Conservation (phyloP, 2,329 filamentous ascomycete genomes). For the Fusarium temperatum region DNA sequence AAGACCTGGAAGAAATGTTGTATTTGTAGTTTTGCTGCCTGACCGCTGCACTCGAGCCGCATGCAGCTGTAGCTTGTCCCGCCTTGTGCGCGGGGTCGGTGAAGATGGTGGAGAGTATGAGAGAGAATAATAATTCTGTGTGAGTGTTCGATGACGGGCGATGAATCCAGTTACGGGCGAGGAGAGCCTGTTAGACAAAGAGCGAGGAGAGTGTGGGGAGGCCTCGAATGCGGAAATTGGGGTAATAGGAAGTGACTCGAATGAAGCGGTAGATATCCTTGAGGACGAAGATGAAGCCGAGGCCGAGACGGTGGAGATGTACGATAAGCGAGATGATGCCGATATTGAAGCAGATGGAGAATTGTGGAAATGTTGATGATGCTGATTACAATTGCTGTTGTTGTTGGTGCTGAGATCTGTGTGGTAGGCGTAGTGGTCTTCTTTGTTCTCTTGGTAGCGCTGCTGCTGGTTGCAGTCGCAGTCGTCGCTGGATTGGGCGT, state of each 20-base stretch:
- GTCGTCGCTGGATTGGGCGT: conserved; percentile 20
- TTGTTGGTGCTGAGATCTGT: conserved; percentile 12
- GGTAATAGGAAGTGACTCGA: conserved; percentile 31
- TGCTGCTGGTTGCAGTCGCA: conserved; percentile 9
- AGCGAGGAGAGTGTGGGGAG: conserved; percentile 17
- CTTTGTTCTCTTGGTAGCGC: conserved; percentile 7
- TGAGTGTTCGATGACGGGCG: conserved; percentile 33
- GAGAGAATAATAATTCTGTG: conserved; percentile 29
- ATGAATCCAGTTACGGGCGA: conserved; percentile 30
- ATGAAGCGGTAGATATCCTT: conserved; percentile 35
- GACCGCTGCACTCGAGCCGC: conserved; percentile 59
- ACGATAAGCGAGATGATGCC: conserved; percentile 38
- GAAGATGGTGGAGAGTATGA: conserved; percentile 39
- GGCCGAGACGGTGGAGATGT: conserved; percentile 37
- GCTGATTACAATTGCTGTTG: conserved; percentile 37
- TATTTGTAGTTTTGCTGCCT: conserved; percentile 46
- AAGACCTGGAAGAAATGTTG: conserved; percentile 35
- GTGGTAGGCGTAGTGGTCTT: conserved; percentile 12
- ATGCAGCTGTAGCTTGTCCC: conserved; percentile 60
- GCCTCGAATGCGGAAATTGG: conserved; percentile 33
- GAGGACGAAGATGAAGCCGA: conserved; percentile 33
- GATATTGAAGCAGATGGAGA: conserved; percentile 37
- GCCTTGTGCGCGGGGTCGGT: conserved; percentile 51
- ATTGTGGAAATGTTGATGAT: conserved; percentile 41
- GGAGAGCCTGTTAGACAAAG: conserved; percentile 4